Base-by-base conservation (phyloP, 768 basidiomycete species). In the Serpula lacrymans region DNA sequence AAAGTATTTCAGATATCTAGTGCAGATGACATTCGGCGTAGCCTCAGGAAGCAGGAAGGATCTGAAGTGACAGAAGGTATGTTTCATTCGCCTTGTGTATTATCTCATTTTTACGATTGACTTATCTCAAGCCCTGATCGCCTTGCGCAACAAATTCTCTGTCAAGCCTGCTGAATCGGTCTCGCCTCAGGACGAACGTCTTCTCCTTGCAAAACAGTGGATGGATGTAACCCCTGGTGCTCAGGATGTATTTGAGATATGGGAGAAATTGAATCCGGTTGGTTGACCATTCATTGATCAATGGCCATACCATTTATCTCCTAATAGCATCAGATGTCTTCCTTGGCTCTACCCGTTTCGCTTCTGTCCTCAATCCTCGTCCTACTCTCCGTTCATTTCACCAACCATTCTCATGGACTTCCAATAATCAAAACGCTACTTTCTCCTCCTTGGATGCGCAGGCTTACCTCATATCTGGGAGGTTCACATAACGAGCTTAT, bases 301-400 rank as follows among this genome's bases (percentile, higher is more conserved):
- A 10, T 41, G 14, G 28, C 24, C 32, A 41, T 18, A 27, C n/a
- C 7, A 11, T 17, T 45, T n/a, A 18, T 35, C 34, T 42, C 28
- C 37, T 16, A 22, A 22, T 45, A 74, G 73, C 60, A 70, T 23
- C 62, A 78, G 68, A 63, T 59, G 18, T 60, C 72, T 2, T 55
- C 71, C 7, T 53, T 73, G 20, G 57, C 71, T 0, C 59, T 73
- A 10, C 47, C 81, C 16, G 44, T 79, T 0, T 75, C 80, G 1
- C 49, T 81, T 1, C 52, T 91, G 6, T 71, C 85, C 0, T 69
- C 75, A 0, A 47, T 88, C n/a, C 53, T 91, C 41, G 68, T 64
- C 4, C 62, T 92, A 1, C 63, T 87, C 11, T 80, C 84, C 3
- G 65, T 70, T 3, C 87, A 90, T 36, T 84, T 85, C 45, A 72